phyloP scores from a whole-genome alignment of 495 filamentous ascomycete genomes.

The Penicillium ucsense region DNA sequence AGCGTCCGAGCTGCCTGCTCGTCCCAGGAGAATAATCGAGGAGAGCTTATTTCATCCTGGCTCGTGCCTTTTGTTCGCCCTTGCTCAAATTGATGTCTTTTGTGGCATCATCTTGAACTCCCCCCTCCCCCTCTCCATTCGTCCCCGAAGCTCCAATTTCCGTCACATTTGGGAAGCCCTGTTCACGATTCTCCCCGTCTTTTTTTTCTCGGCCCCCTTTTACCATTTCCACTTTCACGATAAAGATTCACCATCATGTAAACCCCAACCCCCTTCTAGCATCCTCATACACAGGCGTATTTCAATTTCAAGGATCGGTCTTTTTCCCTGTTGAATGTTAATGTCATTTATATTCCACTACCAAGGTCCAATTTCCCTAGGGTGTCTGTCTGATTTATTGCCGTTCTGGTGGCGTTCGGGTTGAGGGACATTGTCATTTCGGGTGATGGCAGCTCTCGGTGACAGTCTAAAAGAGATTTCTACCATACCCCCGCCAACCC shows the following conservation, averaged over 20 bases:
- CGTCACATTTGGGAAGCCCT: no score
- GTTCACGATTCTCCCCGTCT: conserved; percentile 2
- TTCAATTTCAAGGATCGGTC: conserved; percentile 28
- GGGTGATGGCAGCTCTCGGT: no score
- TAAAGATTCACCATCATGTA: conserved; percentile 56
- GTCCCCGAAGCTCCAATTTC: background rate
- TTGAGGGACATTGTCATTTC: no score
- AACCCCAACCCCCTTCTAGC: conserved; percentile 27
- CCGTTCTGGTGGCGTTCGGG: no score
- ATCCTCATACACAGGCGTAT: conserved; percentile 41
- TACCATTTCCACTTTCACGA: conserved; percentile 30
- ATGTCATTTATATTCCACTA: conserved; percentile 9
- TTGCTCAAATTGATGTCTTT: no score
- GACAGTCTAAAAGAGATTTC: no score
- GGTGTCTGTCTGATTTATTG: background rate
- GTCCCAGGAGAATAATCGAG: no score
- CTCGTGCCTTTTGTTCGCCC: no score
- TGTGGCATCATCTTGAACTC: no score
- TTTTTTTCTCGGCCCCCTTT: conserved; percentile 8
- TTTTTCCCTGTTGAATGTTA: conserved; percentile 17
- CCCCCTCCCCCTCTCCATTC: background rate
- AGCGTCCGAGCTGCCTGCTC: no score
- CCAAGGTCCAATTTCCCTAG: conserved; percentile 6
- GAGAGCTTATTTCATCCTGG: no score
- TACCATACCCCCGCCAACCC: no score